Conservation (phyloP, 805 yeast genomes). For the Metschnikowia kofuensis region DNA sequence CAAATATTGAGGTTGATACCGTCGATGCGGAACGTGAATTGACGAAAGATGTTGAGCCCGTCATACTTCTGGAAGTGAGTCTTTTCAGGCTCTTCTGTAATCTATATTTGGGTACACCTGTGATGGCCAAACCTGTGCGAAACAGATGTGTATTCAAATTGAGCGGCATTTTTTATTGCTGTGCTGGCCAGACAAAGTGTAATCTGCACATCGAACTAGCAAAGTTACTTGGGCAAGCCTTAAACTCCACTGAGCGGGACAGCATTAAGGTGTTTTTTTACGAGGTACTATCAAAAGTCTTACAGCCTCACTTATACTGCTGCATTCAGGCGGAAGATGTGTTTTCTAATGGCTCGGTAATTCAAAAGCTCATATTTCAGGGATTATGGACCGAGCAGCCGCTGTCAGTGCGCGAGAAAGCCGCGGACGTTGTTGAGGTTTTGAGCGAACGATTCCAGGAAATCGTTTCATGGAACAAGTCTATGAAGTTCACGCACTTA, state of each 20-base stretch:
- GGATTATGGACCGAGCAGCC: slow-evolving; percentile 18
- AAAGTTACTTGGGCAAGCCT: slow-evolving; percentile 11
- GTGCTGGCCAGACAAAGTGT: slow-evolving; percentile 13
- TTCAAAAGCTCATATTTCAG: slow-evolving; percentile 14
- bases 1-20: neutral
- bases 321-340: slow-evolving; percentile 16
- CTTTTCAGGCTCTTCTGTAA: slow-evolving; percentile 16
- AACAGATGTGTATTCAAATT: slow-evolving; percentile 9
- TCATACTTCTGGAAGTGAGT: slow-evolving; percentile 5
- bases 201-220: slow-evolving; percentile 11
- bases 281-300: slow-evolving; percentile 12
- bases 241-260: slow-evolving; percentile 12
- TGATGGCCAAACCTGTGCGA: slow-evolving; percentile 9
- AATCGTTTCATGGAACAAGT: slow-evolving; percentile 14
- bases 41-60: slow-evolving; percentile 4
- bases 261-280: slow-evolving; percentile 15
- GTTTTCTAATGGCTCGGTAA: slow-evolving; percentile 12
- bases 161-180: slow-evolving; percentile 11
- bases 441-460: slow-evolving; percentile 13
- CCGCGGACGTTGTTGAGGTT: slow-evolving; percentile 8
- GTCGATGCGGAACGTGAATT: neutral
- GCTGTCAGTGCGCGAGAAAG: slow-evolving; percentile 10
- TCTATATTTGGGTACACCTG: slow-evolving; percentile 14
- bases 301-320: slow-evolving; percentile 14
- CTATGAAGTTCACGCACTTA: slow-evolving; percentile 9